Conservation (phyloP, 2,329 filamentous ascomycete genomes). For the Xylaria multiplex region DNA sequence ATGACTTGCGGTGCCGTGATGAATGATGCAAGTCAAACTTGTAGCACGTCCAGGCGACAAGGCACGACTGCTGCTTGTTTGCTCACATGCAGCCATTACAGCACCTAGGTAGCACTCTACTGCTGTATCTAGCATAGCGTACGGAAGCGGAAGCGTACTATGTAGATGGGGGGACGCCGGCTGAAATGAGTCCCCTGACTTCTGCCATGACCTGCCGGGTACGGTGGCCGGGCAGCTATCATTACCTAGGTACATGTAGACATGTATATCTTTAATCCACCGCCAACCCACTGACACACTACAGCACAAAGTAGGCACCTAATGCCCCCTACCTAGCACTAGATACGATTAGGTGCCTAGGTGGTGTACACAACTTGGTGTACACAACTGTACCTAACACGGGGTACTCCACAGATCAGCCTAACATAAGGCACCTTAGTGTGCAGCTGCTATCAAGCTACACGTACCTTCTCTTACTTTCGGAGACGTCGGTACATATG, state of each 20-base stretch:
- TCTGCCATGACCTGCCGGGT: no score
- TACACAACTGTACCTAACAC: neutral
- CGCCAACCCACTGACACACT: neutral
- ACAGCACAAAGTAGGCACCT: slow-evolving; percentile 13
- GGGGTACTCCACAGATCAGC: no score
- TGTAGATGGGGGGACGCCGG: neutral
- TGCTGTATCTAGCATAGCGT: neutral
- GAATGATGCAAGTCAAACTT: slow-evolving; percentile 30
- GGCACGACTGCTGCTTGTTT: slow-evolving; percentile 5
- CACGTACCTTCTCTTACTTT: no score
- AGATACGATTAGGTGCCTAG: no score
- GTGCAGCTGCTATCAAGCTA: no score
- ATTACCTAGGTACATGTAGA: no score
- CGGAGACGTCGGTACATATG: neutral
- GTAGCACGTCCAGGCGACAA: slow-evolving; percentile 8
- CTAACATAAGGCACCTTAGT: no score
- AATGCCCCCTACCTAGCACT: slow-evolving; percentile 23
- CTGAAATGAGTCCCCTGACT: slow-evolving; percentile 20
- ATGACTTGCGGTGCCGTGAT: slow-evolving; percentile 14
- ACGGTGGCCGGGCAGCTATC: neutral
- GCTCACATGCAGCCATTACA: slow-evolving; percentile 36
- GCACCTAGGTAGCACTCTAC: neutral
- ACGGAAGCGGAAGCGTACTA: slow-evolving; percentile 38
- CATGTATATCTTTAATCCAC: no score
- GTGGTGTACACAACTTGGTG: no score